These are phyloP conservation scores for Phytophthora chlamydospora DNA, from an alignment of 352 stramenopile genomes.

Conservation along the genomic window DNA sequence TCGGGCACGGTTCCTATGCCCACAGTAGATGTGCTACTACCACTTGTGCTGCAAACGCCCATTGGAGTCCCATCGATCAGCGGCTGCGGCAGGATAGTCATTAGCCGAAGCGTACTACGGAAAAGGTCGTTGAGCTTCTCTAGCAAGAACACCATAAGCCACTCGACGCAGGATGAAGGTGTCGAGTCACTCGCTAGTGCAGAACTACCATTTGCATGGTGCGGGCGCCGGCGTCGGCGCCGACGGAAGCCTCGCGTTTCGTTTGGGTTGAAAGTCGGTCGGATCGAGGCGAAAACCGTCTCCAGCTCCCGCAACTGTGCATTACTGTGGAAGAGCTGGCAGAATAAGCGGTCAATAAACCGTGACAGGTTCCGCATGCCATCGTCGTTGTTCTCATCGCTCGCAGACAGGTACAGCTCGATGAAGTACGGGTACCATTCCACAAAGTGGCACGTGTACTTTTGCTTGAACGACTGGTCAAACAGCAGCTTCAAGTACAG, in stretches of 20 bases:
- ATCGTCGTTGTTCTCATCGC: constrained; percentile 75
- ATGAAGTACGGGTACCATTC: constrained; percentile 85
- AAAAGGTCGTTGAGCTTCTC: constrained; percentile 74
- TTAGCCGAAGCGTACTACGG: constrained; percentile 60
- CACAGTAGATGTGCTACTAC: constrained; percentile 33
- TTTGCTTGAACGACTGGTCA: constrained; percentile 80
- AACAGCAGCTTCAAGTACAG: constrained; percentile 86
- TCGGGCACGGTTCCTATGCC: constrained; percentile 25
- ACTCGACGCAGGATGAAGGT: constrained; percentile 59
- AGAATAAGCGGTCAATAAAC: constrained; percentile 87
- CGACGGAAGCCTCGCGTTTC: constrained; percentile 10
- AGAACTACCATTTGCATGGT: constrained; percentile 15
- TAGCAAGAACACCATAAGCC: constrained; percentile 68
- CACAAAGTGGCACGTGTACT: constrained; percentile 84
- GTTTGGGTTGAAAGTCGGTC: constrained; percentile 18
- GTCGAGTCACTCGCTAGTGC: constrained; percentile 20
- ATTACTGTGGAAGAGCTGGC: constrained; percentile 85
- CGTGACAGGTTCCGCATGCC: constrained; percentile 77
- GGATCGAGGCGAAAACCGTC: constrained; percentile 43
- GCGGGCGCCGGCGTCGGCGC: constrained; percentile 12
- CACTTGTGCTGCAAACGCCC: constrained; percentile 5
- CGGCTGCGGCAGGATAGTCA: constrained; percentile 49
- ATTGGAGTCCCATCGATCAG: constrained; percentile 18
- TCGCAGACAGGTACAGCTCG: constrained; percentile 67
- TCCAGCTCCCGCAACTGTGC: constrained; percentile 78